Percentiles rank a stretch among this genome's conserved stretches.
These are phyloP conservation scores for Wickerhamiella dianesei DNA, from an alignment of 805 yeast species.

Conservation along the genomic window DNA sequence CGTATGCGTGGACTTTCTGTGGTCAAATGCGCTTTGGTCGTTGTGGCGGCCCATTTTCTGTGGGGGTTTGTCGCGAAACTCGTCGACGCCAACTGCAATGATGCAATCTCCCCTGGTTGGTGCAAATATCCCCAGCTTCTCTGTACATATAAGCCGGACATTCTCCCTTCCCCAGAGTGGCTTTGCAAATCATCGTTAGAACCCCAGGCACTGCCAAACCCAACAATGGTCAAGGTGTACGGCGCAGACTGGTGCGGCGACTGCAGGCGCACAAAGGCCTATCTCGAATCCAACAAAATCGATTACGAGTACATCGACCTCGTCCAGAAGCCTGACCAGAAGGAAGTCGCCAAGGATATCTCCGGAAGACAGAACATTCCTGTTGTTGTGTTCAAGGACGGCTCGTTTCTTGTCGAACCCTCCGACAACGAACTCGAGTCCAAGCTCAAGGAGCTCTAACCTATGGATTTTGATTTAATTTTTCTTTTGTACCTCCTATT, in stretches of 20 bases:
- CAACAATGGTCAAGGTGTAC: constrained; percentile 11
- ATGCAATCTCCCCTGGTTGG: background rate
- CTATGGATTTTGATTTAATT: background rate
- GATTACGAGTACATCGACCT: constrained; percentile 17
- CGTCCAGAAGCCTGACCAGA: constrained; percentile 16
- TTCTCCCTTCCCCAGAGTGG: background rate
- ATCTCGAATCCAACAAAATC: constrained; percentile 8
- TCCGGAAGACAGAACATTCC: constrained; percentile 17
- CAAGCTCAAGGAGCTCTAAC: constrained; percentile 6
- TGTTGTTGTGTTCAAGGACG: constrained; percentile 16
- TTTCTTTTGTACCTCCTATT: background rate
- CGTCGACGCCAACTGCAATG: too few relatives aligned
- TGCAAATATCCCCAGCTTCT: background rate
- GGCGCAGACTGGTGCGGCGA: constrained; percentile 22
- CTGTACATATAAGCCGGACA: background rate
- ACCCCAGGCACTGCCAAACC: background rate
- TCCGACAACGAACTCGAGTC: constrained; percentile 14
- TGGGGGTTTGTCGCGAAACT: too few relatives aligned
- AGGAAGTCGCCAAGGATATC: constrained; percentile 11
- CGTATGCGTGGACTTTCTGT: too few relatives aligned
- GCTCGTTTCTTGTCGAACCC: constrained; percentile 17
- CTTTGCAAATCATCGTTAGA: background rate
- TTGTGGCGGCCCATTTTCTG: too few relatives aligned
- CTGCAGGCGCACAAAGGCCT: constrained; percentile 16
- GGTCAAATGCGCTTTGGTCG: too few relatives aligned